Evolutionary conservation across 2,329 filamentous ascomycete species (phyloP).

Genomic region (Ophiostoma australiae): DNA sequence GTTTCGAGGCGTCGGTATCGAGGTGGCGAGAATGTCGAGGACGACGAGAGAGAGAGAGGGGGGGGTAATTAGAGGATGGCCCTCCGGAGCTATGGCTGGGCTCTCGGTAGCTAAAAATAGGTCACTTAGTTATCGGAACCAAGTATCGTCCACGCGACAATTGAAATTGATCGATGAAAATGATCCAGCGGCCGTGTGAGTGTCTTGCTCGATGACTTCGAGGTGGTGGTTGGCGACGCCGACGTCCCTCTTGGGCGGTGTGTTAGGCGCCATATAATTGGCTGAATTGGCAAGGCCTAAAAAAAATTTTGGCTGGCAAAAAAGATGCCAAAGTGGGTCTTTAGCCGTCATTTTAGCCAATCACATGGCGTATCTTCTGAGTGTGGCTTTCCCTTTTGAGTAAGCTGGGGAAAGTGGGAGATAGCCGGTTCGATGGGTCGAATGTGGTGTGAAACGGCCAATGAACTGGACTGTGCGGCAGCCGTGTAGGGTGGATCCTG

Average conservation of each 20-base stretch:
- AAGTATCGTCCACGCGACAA: background rate
- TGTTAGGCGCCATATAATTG: background rate
- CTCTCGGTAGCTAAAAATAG: background rate
- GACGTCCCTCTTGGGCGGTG: constrained; percentile 13
- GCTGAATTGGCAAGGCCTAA: constrained; percentile 11
- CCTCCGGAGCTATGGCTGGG: constrained; percentile 3
- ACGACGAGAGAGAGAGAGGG: background rate
- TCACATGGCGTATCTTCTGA: background rate
- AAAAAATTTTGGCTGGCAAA: constrained; percentile 17
- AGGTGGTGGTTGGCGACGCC: constrained; percentile 17
- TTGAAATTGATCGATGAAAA: background rate
- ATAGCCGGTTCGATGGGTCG: background rate
- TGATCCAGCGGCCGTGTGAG: background rate
- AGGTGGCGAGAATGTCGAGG: background rate
- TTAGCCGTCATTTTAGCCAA: background rate
- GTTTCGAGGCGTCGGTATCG: background rate
- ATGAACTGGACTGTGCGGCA: background rate
- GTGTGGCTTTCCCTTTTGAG: background rate
- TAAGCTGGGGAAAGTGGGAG: constrained; percentile 13
- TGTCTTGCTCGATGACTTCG: background rate
- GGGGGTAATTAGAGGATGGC: background rate
- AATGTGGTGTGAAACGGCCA: constrained; percentile 4
- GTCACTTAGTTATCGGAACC: background rate
- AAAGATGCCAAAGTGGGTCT: background rate
- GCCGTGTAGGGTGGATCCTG: background rate